phyloP scores from a whole-genome alignment of 1,139 yeast species.

The Ogataea hybrid region DNA sequence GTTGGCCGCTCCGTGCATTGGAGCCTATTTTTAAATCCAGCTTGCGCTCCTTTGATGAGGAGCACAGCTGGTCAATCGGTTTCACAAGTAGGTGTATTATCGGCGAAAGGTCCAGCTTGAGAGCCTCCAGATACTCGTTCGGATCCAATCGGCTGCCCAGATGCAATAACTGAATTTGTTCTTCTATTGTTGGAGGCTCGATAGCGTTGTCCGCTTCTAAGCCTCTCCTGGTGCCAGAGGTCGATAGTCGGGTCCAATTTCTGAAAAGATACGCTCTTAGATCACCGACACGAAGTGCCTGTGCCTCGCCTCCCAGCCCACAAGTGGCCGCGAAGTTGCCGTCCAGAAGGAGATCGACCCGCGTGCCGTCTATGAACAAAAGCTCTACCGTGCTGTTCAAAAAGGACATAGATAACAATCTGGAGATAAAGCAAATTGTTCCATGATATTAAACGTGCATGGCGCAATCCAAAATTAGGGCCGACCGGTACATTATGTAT shows the following conservation, averaged over 20 bases:
- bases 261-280: constrained; percentile 24
- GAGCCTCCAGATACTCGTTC: constrained; percentile 15
- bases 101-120: constrained; percentile 25
- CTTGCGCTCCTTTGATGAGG: constrained; percentile 13
- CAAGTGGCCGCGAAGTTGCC: constrained; percentile 9
- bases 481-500: too few species aligned
- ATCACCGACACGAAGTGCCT: constrained; percentile 23
- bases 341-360: constrained; percentile 20
- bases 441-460: neutral
- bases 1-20: constrained; percentile 12
- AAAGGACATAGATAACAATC: constrained; percentile 11
- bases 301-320: constrained; percentile 12
- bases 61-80: constrained; percentile 23
- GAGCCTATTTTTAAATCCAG: constrained; percentile 20
- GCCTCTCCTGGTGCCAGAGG: constrained; percentile 3
- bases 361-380: constrained; percentile 24
- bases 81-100: constrained; percentile 28
- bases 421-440: neutral
- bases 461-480: neutral
- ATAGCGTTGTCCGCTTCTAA: constrained; percentile 10
- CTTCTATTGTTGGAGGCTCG: constrained; percentile 17
- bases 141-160: constrained; percentile 29
- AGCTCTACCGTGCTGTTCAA: constrained; percentile 16
- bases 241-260: constrained; percentile 22
- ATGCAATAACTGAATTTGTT: constrained; percentile 30